Evolutionary conservation across 371 early-diverging fungal species (phyloP).

Genomic region (Syncephalastrum monosporum): DNA sequence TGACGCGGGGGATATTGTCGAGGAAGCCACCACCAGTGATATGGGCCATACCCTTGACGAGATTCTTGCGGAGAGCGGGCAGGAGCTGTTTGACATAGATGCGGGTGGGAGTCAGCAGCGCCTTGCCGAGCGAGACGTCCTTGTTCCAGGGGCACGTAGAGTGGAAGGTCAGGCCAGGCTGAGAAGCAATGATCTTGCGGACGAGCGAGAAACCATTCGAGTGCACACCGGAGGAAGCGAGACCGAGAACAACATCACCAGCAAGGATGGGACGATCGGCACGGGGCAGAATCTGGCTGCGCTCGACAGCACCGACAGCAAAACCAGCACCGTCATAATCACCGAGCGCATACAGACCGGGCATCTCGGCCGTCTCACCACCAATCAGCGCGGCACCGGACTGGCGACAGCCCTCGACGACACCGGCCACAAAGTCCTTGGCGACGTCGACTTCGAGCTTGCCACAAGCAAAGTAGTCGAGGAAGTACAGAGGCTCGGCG

Average conservation of each 20-base stretch:
- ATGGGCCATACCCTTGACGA: conserved; percentile 95
- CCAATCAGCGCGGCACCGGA: conserved; percentile 96
- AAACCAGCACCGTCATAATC: conserved; percentile 97
- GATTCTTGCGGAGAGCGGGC: conserved; percentile 71
- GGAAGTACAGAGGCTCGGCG: conserved; percentile 96
- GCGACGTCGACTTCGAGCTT: conserved; percentile 91
- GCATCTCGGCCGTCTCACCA: conserved; percentile 99
- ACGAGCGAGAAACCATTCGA: conserved; percentile 97
- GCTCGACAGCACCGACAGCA: conserved; percentile 96
- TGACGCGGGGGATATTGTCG: conserved; percentile 95
- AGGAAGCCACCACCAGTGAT: conserved; percentile 98
- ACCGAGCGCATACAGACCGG: conserved; percentile 85
- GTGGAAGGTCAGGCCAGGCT: conserved; percentile 70
- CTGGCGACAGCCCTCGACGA: conserved; percentile 90
- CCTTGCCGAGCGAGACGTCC: conserved; percentile 72
- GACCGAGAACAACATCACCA: conserved; percentile 88
- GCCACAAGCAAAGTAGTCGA: conserved; percentile 97
- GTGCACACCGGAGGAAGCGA: conserved; percentile 93
- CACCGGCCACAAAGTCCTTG: conserved; percentile 89
- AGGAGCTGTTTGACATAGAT: conserved; percentile 92
- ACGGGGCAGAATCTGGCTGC: conserved; percentile 83
- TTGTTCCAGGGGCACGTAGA: conserved; percentile 85
- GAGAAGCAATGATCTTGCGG: conserved; percentile 80
- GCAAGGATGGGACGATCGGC: conserved; percentile 64
- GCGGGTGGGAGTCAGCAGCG: conserved; percentile 89